Conservation (phyloP, 345 rosid species). For the Pugionium dolabratum region DNA sequence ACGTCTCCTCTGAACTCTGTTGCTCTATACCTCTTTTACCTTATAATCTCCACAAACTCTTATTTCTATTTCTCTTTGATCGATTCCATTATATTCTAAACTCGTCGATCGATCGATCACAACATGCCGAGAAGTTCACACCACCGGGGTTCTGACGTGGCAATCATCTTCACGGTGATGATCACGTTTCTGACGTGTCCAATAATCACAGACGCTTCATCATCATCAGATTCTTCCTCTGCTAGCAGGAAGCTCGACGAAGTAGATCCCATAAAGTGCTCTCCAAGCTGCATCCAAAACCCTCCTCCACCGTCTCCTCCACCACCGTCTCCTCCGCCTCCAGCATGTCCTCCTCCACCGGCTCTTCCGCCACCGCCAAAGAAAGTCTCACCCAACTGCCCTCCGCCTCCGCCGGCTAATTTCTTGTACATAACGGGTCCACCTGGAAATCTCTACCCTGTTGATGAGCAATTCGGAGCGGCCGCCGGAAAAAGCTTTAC, state of each 20-base stretch:
- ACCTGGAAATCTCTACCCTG: slow-evolving; percentile 60
- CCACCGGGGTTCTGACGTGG: slow-evolving; percentile 20
- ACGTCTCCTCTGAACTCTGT: slow-evolving; percentile 30
- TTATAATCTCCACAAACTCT: slow-evolving; percentile 10
- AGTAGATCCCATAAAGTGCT: slow-evolving; percentile 49
- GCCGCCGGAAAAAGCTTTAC: slow-evolving; percentile 35
- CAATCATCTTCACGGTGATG: slow-evolving; percentile 30
- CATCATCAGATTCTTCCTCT: slow-evolving; percentile 26
- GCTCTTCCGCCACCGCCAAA: slow-evolving; percentile 55
- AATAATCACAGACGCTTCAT: not conserved
- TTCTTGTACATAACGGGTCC: slow-evolving; percentile 61
- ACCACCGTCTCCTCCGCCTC: slow-evolving; percentile 39
- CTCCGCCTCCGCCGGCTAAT: slow-evolving; percentile 58
- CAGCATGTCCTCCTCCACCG: slow-evolving; percentile 47
- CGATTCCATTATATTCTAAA: not conserved
- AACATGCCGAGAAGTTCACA: slow-evolving; percentile 23
- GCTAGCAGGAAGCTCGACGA: slow-evolving; percentile 38
- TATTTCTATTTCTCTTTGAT: slow-evolving; percentile 11
- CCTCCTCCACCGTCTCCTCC: slow-evolving; percentile 60
- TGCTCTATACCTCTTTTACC: not conserved
- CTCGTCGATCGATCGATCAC: not conserved
- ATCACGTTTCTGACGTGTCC: slow-evolving; percentile 33
- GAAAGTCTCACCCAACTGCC: slow-evolving; percentile 52
- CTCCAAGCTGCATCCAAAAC: slow-evolving; percentile 50
- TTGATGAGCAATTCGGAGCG: slow-evolving; percentile 44